Conservation (phyloP, 257 asterid genomes). For the Fraxinus cuspidata region DNA sequence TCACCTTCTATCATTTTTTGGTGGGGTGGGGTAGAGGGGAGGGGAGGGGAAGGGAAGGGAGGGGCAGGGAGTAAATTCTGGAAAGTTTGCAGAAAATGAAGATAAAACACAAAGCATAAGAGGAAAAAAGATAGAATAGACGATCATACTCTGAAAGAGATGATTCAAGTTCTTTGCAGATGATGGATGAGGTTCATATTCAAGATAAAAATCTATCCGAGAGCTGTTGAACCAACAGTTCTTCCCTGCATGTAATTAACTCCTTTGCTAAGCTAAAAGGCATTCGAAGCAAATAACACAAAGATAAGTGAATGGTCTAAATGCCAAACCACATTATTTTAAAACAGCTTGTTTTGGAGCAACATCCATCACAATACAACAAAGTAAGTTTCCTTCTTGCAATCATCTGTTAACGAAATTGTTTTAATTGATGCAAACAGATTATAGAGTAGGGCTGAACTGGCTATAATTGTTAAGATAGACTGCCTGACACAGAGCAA, state of each 20-base stretch:
- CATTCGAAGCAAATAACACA: constrained; percentile 4
- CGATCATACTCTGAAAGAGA: constrained; percentile 82
- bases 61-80: background rate
- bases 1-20: background rate
- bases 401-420: background rate
- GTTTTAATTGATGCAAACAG: background rate
- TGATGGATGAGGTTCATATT: constrained; percentile 90
- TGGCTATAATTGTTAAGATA: background rate
- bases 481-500: background rate
- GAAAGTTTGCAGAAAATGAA: constrained; percentile 3
- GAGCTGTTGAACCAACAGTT: constrained; percentile 94
- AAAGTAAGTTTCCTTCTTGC: background rate
- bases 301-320: background rate
- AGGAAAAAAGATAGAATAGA: constrained; percentile 10
- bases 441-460: background rate
- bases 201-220: constrained; percentile 72
- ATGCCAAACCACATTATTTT: background rate
- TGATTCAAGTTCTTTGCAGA: constrained; percentile 84
- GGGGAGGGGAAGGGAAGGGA: too few relatives aligned
- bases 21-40: background rate
- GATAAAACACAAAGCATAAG: background rate
- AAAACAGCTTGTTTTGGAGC: constrained; percentile 2
- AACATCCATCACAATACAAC: background rate
- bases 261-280: constrained; percentile 10
- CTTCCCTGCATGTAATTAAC: constrained; percentile 57